A percentile compares a stretch with the other conserved stretches of the same genome.
Conservation (phyloP, 2,329 filamentous ascomycete genomes). For the Phoma sp. region DNA sequence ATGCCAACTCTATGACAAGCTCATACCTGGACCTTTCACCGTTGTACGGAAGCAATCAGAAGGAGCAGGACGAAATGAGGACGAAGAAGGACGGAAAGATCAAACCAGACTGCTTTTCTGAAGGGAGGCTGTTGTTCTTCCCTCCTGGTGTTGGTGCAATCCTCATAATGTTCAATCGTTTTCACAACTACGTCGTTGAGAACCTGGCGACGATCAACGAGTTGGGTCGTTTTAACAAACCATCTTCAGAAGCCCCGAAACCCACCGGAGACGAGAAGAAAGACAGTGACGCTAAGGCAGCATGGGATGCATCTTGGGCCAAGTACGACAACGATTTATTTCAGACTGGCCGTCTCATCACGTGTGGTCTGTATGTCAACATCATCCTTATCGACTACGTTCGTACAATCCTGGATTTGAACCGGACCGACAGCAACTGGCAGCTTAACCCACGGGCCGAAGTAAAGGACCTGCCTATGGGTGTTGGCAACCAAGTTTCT, state of each 20-base stretch:
- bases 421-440: constrained; percentile 77
- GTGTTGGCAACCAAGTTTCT: constrained; percentile 81
- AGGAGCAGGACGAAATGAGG: constrained; percentile 69
- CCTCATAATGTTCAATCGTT: constrained; percentile 72
- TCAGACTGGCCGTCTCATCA: constrained; percentile 59
- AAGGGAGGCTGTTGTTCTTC: constrained; percentile 68
- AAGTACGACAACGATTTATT: constrained; percentile 57
- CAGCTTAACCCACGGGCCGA: constrained; percentile 78
- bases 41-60: constrained; percentile 73
- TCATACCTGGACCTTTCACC: constrained; percentile 78
- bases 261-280: constrained; percentile 52
- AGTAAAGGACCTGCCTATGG: constrained; percentile 69
- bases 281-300: constrained; percentile 21
- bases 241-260: constrained; percentile 47
- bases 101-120: constrained; percentile 73
- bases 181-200: constrained; percentile 85
- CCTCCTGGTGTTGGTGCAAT: constrained; percentile 72
- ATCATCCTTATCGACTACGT: constrained; percentile 62
- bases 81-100: constrained; percentile 71
- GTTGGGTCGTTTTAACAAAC: constrained; percentile 75
- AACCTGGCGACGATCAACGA: constrained; percentile 89
- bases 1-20: constrained; percentile 69
- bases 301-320: constrained; percentile 42
- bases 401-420: constrained; percentile 63
- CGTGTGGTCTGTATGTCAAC: constrained; percentile 61